Evolutionary conservation across 306 rosid species (phyloP), one percentile per base, ranked within the genome.

Genomic region (Dalbergia cochinchinensis): DNA sequence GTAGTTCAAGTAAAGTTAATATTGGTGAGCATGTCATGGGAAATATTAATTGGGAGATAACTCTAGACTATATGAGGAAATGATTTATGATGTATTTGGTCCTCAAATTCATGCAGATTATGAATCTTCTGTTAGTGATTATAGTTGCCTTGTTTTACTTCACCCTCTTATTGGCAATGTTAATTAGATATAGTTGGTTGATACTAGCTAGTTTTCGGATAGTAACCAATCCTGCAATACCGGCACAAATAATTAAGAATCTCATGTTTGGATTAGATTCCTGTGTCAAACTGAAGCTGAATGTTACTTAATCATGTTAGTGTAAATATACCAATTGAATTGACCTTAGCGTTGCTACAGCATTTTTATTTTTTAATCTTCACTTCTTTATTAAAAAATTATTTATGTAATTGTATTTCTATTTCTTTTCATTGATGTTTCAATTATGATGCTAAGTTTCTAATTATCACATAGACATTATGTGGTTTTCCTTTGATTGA

Each of bases 71-170:
- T n/a, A n/a, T n/a, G n/a, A n/a, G n/a, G n/a, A n/a, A n/a, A n/a
- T n/a, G n/a, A n/a, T n/a, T n/a, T n/a, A n/a, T n/a, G n/a, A n/a
- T n/a, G n/a, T n/a, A n/a, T n/a, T n/a, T n/a, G n/a, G n/a, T n/a
- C n/a, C n/a, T n/a, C n/a, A n/a, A n/a, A n/a, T n/a, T n/a, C n/a
- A n/a, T n/a, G n/a, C n/a, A n/a, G n/a, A n/a, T n/a, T n/a, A n/a
- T n/a, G n/a, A n/a, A n/a, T n/a, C n/a, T n/a, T n/a, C n/a, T n/a
- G n/a, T n/a, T n/a, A n/a, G n/a, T 22, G 33, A 42, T 26, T 6
- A 26, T 44, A 20, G 11, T 51, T 45, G 65, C 57, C 58, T 47
- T 42, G 68, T 78, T 33, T 69, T 45, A 12, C 61, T 69, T 45
- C 20, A 9, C 35, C 67, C 33, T 41, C 31, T 77, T 47, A 31